phyloP scores from a whole-genome alignment of 2,329 filamentous ascomycete genomes.

The Macrophomina tecta region DNA sequence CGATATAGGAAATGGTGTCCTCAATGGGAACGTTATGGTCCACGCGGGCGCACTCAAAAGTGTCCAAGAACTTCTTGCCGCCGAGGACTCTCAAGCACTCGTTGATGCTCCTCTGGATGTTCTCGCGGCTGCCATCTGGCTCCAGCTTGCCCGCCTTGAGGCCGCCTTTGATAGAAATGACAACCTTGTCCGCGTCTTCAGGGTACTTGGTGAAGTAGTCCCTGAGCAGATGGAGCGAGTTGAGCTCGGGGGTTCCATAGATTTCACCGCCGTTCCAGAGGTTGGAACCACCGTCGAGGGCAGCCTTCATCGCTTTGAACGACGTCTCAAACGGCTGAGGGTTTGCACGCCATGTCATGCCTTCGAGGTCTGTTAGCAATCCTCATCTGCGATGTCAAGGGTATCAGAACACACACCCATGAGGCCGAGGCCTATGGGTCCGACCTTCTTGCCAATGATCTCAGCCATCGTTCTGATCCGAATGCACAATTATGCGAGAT shows the following conservation, averaged over 20 bases:
- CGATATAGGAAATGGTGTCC: conserved; percentile 51
- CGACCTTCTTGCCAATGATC: conserved; percentile 46
- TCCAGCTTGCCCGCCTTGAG: conserved; percentile 40
- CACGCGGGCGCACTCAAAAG: conserved; percentile 56
- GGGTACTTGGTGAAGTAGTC: conserved; percentile 60
- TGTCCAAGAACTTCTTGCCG: conserved; percentile 55
- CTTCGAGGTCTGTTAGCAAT: conserved; percentile 33
- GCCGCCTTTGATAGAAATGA: conserved; percentile 59
- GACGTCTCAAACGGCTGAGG: conserved; percentile 47
- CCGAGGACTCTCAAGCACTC: conserved; percentile 53
- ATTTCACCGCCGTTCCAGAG: conserved; percentile 59
- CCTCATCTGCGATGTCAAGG: not conserved
- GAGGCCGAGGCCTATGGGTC: conserved; percentile 53
- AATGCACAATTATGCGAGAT: too few relatives aligned
- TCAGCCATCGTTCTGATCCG: conserved; percentile 39
- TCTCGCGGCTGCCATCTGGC: conserved; percentile 49
- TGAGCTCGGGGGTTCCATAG: conserved; percentile 54
- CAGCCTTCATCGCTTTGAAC: conserved; percentile 54
- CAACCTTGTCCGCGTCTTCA: conserved; percentile 56
- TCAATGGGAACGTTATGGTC: conserved; percentile 53
- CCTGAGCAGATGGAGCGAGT: conserved; percentile 56
- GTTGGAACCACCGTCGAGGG: conserved; percentile 50
- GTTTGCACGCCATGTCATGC: conserved; percentile 53
- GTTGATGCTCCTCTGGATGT: conserved; percentile 52
- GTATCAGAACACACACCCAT: conserved; percentile 46